Percentiles rank a stretch among this genome's conserved stretches.
These are phyloP conservation scores for Camellia lanceoleosa DNA, from an alignment of 148 eudicot species.

Conservation along the genomic window DNA sequence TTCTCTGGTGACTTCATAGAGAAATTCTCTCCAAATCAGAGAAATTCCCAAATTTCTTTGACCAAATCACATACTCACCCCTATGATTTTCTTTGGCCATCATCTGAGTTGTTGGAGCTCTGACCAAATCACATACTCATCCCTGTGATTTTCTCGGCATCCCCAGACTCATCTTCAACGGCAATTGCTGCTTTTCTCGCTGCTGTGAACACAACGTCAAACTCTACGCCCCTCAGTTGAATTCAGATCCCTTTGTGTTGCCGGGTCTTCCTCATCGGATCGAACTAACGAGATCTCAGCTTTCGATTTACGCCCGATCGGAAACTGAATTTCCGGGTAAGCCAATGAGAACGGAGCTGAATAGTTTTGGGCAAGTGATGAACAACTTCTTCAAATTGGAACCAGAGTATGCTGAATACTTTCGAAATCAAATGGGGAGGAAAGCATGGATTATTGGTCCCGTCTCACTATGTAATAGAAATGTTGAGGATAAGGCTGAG, in stretches of 20 bases:
- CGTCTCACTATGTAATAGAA: constrained; percentile 6
- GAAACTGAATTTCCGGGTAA: background rate
- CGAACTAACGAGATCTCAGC: background rate
- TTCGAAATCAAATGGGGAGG: background rate
- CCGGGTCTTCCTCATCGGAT: background rate
- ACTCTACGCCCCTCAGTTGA: background rate
- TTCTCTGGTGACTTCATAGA: too few species aligned
- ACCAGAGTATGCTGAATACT: constrained; percentile 26
- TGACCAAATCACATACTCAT: too few species aligned
- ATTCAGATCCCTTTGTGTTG: background rate
- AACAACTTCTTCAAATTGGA: constrained; percentile 39
- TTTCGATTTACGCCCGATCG: background rate
- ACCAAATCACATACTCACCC: too few species aligned
- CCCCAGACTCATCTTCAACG: background rate
- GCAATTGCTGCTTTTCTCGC: background rate
- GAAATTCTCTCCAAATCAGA: too few species aligned
- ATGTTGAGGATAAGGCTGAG: background rate
- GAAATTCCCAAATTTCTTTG: too few species aligned
- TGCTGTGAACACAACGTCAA: background rate
- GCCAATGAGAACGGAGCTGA: constrained; percentile 11
- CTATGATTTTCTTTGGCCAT: too few species aligned
- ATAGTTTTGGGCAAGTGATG: constrained; percentile 27
- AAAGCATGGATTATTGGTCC: constrained; percentile 9
- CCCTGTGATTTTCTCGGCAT: background rate
- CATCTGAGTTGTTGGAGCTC: too few species aligned